phyloP scores from a whole-genome alignment of 164 flowering plant genomes.

The Paratinospora sagittata region DNA sequence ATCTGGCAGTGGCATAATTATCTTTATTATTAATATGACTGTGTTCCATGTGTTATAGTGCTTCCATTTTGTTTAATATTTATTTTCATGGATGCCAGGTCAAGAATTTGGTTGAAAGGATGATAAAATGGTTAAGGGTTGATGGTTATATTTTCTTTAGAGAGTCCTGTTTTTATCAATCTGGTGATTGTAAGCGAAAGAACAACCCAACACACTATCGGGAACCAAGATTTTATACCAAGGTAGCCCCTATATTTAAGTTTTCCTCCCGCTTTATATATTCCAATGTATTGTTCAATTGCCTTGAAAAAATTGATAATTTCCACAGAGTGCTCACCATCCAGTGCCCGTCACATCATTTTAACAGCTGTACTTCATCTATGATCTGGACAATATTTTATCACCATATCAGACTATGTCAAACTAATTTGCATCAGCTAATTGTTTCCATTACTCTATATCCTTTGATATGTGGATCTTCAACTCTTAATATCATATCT shows the following conservation, averaged over 20 bases:
- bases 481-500: neutral
- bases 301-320: no score
- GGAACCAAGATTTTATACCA: conserved; percentile 86
- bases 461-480: neutral
- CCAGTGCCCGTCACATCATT: neutral
- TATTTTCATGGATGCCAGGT: conserved; percentile 45
- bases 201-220: conserved; percentile 87
- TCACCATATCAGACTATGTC: neutral
- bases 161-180: conserved; percentile 93
- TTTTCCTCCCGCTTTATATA: neutral
- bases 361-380: neutral
- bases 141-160: conserved; percentile 90
- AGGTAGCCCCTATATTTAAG: conserved; percentile 36
- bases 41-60: no score
- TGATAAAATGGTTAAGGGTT: conserved; percentile 85
- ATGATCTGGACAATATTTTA: neutral
- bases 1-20: no score
- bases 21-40: no score
- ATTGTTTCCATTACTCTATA: neutral
- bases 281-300: neutral
- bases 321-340: neutral
- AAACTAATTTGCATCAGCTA: neutral
- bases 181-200: conserved; percentile 77
- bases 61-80: neutral
- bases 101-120: conserved; percentile 53